Evolutionary conservation across 768 basidiomycete species (phyloP).

Genomic region (Tricholoma matsutake): DNA sequence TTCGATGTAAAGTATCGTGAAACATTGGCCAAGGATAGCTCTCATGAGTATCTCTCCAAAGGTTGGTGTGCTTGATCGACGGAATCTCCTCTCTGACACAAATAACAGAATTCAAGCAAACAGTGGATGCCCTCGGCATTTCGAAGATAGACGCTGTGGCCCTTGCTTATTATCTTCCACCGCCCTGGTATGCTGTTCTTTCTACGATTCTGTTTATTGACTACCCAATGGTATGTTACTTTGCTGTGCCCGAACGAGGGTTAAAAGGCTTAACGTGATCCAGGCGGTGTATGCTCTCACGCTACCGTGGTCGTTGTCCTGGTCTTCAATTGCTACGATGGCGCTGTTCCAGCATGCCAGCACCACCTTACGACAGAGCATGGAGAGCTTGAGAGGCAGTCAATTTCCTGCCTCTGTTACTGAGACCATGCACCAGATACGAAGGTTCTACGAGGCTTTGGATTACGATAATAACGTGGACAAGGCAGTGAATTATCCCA

Average conservation of each 20-base stretch:
- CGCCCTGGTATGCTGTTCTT: constrained; percentile 40
- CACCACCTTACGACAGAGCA: constrained; percentile 1
- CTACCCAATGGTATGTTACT: constrained; percentile 33
- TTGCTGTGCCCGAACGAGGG: background rate
- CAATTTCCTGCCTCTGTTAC: background rate
- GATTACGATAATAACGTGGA: background rate
- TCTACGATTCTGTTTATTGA: constrained; percentile 25
- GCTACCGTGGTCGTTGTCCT: constrained; percentile 21
- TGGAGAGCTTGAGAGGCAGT: constrained; percentile 13
- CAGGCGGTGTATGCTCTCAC: constrained; percentile 24
- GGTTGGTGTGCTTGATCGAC: constrained; percentile 21
- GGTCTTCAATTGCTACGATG: constrained; percentile 30
- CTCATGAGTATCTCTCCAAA: constrained; percentile 23
- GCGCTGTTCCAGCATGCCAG: constrained; percentile 32
- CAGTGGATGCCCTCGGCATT: constrained; percentile 28
- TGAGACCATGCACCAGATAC: background rate
- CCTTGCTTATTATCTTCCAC: constrained; percentile 27
- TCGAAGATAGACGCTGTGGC: constrained; percentile 25
- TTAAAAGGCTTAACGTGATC: background rate
- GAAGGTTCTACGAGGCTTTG: background rate
- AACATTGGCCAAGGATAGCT: constrained; percentile 36
- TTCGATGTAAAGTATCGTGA: constrained; percentile 34
- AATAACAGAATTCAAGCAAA: constrained; percentile 32
- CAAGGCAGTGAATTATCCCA: background rate
- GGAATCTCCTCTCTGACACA: background rate